Evolutionary conservation across 371 early-diverging fungal genomes (phyloP).

Genomic region (Ordospora colligata): DNA sequence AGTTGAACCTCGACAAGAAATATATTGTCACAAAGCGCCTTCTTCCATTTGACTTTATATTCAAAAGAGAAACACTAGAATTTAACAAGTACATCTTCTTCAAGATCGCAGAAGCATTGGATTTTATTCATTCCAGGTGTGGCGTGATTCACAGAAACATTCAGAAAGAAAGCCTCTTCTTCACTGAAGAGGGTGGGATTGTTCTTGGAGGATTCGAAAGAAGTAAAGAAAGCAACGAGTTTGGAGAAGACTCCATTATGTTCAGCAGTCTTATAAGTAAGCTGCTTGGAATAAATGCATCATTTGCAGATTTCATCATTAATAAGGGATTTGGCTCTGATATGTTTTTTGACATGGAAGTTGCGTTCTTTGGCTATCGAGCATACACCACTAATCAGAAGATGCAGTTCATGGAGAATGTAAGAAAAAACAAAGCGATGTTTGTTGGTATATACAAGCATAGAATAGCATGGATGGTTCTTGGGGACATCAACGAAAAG

Average conservation of each 20-base stretch:
- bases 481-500: conserved; percentile 5
- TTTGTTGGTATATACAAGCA: conserved; percentile 19
- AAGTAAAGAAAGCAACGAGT: neutral
- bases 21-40: conserved; percentile 29
- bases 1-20: neutral
- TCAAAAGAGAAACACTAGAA: neutral
- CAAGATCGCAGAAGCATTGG: conserved; percentile 26
- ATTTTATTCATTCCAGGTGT: conserved; percentile 28
- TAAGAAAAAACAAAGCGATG: neutral
- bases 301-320: neutral
- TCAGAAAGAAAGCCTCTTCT: conserved; percentile 37
- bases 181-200: conserved; percentile 40
- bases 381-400: conserved; percentile 21
- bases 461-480: conserved; percentile 21
- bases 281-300: neutral
- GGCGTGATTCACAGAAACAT: conserved; percentile 34
- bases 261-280: conserved; percentile 17
- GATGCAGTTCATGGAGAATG: conserved; percentile 11
- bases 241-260: conserved; percentile 6
- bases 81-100: conserved; percentile 37
- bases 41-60: conserved; percentile 28
- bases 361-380: conserved; percentile 14
- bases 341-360: conserved; percentile 22
- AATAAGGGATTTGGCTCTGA: neutral
- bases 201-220: conserved; percentile 51